Evolutionary conservation across 1,139 yeast genomes (phyloP), one percentile per base, ranked within the genome.

Genomic region (Ogataea hybrid): DNA sequence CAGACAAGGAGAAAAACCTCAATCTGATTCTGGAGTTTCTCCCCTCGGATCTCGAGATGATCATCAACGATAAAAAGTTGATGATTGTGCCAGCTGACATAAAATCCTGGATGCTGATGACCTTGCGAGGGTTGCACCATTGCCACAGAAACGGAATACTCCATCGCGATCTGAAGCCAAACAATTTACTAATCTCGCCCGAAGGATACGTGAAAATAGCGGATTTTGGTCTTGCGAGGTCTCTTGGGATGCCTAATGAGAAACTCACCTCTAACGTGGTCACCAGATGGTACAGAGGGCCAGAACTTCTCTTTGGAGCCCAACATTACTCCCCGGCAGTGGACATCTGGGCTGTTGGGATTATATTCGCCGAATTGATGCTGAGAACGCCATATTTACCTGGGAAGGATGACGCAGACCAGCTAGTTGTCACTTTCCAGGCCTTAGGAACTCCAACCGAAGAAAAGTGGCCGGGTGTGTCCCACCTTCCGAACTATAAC

Each of bases 371-470:
- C 0, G 98, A 92, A 58, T 69, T 92, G 53, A 89, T 92, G 97
- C 70, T 92, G 52, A 73, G 99, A 58, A 87, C 88, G 2, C 98
- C 99, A 1, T 92, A 92, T 60, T 67, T 94, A 37, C 96, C 99
- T 0, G 98, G 97, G 1, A 79, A 78, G 51, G 92, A 87, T 52
- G 98, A 92, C 62, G 65, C 80, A 1, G 96, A 90, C 57, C 99
- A 92, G 61, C 68, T 90, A 31, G 95, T 84, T 44, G 85, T 89
- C 10, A 92, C 97, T 0, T 90, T 92, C 59, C 77, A 89, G 55
- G 98, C 98, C 0, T 68, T 90, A 49, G 99, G 99, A 0, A 89
- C 98, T 0, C 98, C 99, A 3, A 86, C 95, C 0, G 96, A 90
- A 53, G 81, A 75, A 33, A 80, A 71, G 2, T 92, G 99, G 99